Conservation (phyloP, 139 green algal genomes). For the Haematococcus lacustris region DNA sequence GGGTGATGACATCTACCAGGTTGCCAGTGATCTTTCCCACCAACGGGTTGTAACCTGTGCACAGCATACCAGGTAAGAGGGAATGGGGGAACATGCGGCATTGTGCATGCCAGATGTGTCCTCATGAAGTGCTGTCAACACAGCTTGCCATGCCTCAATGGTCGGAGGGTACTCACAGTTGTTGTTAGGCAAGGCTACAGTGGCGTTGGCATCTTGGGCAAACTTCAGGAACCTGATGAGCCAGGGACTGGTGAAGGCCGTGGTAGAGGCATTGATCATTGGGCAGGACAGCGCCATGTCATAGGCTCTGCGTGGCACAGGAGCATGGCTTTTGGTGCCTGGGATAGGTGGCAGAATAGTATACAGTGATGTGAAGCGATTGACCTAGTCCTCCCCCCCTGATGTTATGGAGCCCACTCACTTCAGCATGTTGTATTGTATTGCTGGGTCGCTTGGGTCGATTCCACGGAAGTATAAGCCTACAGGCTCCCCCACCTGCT, state of each 20-base stretch:
- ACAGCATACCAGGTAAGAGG: neutral
- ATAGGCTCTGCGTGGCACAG: neutral
- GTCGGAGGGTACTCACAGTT: constrained; percentile 10
- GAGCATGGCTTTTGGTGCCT: neutral
- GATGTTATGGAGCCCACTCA: neutral
- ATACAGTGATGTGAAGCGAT: neutral
- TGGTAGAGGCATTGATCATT: constrained; percentile 24
- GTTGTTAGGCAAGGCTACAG: neutral
- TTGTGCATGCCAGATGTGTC: neutral
- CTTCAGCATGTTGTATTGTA: constrained; percentile 24
- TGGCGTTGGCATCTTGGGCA: no score
- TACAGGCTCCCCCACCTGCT: constrained; percentile 22
- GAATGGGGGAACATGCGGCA: neutral
- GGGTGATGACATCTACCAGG: constrained; percentile 6
- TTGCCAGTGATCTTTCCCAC: neutral
- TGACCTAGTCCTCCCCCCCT: neutral
- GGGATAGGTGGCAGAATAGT: neutral
- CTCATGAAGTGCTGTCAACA: neutral
- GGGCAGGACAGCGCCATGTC: neutral
- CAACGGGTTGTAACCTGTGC: constrained; percentile 21
- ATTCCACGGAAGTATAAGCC: constrained; percentile 24
- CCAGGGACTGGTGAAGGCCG: constrained; percentile 18
- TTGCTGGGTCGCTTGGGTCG: constrained; percentile 9
- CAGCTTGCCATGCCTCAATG: neutral
- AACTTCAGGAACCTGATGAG: no score